phyloP scores from a whole-genome alignment of 129 eudicot species.

The carrot (Daucus carota) region DNA sequence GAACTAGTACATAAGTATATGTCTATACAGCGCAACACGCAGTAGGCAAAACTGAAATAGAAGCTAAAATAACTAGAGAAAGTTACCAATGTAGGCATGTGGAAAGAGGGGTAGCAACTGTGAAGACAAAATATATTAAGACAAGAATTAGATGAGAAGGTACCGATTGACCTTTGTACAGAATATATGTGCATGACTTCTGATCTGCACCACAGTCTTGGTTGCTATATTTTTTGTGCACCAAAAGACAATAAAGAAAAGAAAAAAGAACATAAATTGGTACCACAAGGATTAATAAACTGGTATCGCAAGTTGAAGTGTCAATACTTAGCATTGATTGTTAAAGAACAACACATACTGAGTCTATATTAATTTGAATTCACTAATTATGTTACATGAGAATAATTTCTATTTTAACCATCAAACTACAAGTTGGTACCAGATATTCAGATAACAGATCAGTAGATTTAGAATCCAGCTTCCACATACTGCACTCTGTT shows the following conservation, averaged over 20 bases:
- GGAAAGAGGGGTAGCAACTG: not conserved
- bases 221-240: constrained; percentile 95
- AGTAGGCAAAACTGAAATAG: not conserved
- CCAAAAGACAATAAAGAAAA: constrained; percentile 28
- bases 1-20: too few species aligned
- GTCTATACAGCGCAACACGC: not conserved
- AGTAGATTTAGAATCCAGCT: too few species aligned
- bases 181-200: constrained; percentile 99
- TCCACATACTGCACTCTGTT: too few species aligned
- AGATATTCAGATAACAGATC: too few species aligned
- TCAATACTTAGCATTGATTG: too few species aligned
- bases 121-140: not conserved
- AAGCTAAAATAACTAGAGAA: not conserved
- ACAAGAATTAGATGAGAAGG: constrained; percentile 37
- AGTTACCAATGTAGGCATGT: not conserved
- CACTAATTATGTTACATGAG: too few species aligned
- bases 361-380: too few species aligned
- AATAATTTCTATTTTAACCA: too few species aligned
- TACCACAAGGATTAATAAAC: too few species aligned
- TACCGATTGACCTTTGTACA: constrained; percentile 83
- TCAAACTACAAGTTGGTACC: too few species aligned
- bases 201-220: constrained; percentile 99
- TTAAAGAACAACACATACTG: too few species aligned
- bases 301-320: too few species aligned
- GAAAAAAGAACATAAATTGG: constrained; percentile 33